Evolutionary conservation across 1,139 yeast genomes (phyloP).

Genomic region (Saccharomyces hybrid): DNA sequence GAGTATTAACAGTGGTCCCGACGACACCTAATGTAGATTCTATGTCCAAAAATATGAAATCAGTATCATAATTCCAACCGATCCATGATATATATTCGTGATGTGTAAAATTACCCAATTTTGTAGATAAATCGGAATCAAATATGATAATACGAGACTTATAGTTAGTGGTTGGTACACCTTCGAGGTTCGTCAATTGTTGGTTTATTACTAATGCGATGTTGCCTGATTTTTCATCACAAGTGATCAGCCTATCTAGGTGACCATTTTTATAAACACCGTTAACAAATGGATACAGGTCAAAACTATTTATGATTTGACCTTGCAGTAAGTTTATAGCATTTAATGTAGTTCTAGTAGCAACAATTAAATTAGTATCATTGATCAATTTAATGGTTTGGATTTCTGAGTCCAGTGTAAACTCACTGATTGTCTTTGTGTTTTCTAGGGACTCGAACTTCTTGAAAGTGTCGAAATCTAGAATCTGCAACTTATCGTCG

Average conservation of each 20-base stretch:
- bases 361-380: constrained; percentile 52
- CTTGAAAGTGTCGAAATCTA: constrained; percentile 55
- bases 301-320: constrained; percentile 30
- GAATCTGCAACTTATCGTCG: constrained; percentile 52
- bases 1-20: constrained; percentile 27
- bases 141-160: constrained; percentile 44
- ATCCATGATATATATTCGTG: constrained; percentile 54
- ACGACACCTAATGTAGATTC: constrained; percentile 34
- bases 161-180: constrained; percentile 11
- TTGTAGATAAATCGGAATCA: constrained; percentile 48
- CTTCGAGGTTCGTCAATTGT: constrained; percentile 8
- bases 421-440: constrained; percentile 27
- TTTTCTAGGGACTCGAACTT: constrained; percentile 35
- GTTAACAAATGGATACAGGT: constrained; percentile 33
- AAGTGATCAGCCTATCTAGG: constrained; percentile 28
- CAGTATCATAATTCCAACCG: constrained; percentile 41
- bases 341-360: constrained; percentile 60
- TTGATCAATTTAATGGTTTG: constrained; percentile 43
- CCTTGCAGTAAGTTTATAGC: constrained; percentile 59
- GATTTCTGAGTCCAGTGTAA: constrained; percentile 62
- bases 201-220: constrained; percentile 30
- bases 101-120: constrained; percentile 47
- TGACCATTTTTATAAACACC: constrained; percentile 32
- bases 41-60: constrained; percentile 34
- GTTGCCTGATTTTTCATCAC: constrained; percentile 29